Conservation (phyloP, 78 protist genomes). For the Dictyostelium brefeldianum region DNA sequence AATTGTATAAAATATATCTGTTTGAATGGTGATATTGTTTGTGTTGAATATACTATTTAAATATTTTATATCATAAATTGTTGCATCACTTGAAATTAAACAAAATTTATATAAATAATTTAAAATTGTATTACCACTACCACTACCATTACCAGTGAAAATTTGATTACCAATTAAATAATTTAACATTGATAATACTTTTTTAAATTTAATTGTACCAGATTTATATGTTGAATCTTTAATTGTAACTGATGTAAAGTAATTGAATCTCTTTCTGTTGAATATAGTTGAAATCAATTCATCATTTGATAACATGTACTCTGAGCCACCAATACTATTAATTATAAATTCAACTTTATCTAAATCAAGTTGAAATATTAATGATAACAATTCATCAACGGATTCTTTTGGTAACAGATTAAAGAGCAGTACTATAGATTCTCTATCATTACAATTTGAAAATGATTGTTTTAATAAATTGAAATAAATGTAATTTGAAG, state of each 20-base stretch:
- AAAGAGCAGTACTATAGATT: too few species aligned
- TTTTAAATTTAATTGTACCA: neutral
- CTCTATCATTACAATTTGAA: neutral
- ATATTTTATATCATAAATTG: neutral
- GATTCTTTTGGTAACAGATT: neutral
- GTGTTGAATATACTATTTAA: too few species aligned
- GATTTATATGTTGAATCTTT: neutral
- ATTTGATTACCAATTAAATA: neutral
- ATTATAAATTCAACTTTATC: neutral
- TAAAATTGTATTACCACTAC: neutral
- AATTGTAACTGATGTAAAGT: too few species aligned
- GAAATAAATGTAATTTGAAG: too few species aligned
- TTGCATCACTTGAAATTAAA: neutral
- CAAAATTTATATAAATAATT: too few species aligned
- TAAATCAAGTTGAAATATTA: neutral
- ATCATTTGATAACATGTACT: too few species aligned
- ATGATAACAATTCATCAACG: neutral
- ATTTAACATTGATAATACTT: neutral
- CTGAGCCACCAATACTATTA: neutral
- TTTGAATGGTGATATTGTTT: too few species aligned
- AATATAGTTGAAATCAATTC: too few species aligned
- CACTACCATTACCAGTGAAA: too few species aligned
- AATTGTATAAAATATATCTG: too few species aligned
- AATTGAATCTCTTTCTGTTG: too few species aligned
- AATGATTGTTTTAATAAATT: neutral